These are phyloP conservation scores for Sclerotinia minor DNA, from an alignment of 2,329 filamentous ascomycete genomes.

Conservation along the genomic window DNA sequence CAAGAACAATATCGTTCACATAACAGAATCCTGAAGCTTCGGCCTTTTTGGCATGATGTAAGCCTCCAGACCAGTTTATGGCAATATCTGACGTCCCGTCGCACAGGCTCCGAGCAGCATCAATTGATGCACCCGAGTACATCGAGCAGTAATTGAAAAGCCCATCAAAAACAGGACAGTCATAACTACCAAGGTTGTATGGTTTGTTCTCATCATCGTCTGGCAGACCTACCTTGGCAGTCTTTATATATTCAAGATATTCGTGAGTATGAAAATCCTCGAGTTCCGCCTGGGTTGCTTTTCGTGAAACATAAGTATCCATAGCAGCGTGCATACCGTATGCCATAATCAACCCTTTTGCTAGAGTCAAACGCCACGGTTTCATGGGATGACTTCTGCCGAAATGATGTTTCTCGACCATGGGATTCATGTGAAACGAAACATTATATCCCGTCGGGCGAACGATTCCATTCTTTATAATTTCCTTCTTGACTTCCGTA, in stretches of 20 bases:
- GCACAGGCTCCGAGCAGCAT: constrained; percentile 86
- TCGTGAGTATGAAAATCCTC: constrained; percentile 82
- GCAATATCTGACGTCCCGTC: constrained; percentile 90
- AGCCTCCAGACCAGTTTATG: constrained; percentile 94
- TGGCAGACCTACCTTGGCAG: constrained; percentile 64
- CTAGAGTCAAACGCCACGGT: constrained; percentile 92
- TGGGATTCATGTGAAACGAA: constrained; percentile 92
- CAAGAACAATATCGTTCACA: constrained; percentile 97
- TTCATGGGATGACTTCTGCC: constrained; percentile 98
- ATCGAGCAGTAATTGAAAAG: constrained; percentile 94
- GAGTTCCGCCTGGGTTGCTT: constrained; percentile 85
- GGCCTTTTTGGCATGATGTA: constrained; percentile 93
- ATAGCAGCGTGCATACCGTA: constrained; percentile 97
- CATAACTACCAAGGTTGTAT: constrained; percentile 86
- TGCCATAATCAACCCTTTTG: constrained; percentile 89
- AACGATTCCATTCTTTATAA: constrained; percentile 65
- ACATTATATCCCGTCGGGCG: constrained; percentile 85
- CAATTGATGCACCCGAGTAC: constrained; percentile 86
- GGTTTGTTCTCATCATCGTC: constrained; percentile 63
- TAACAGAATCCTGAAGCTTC: constrained; percentile 98
- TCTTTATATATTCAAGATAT: constrained; percentile 85
- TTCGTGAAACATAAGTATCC: constrained; percentile 85
- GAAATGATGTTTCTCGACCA: constrained; percentile 96
- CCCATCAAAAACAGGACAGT: constrained; percentile 95
- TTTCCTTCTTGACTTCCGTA: constrained; percentile 35